A percentile compares a stretch with the other conserved stretches of the same genome.
These are phyloP conservation scores for Aspergillus oerlinghausenensis DNA, from an alignment of 2,329 filamentous ascomycete species.

Conservation along the genomic window DNA sequence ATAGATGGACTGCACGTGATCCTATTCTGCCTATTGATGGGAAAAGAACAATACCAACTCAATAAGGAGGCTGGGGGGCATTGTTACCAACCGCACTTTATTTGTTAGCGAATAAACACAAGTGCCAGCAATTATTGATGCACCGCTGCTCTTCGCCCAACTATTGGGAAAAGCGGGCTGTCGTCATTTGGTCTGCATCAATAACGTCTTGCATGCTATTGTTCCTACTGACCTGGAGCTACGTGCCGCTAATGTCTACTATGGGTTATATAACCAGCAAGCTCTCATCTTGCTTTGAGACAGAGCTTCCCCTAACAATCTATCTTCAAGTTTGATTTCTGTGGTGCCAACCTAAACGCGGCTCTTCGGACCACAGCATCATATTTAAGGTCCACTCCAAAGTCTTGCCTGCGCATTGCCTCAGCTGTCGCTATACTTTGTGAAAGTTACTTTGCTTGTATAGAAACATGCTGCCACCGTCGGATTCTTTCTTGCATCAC, in stretches of 20 bases:
- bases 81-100: constrained; percentile 7
- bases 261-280: not conserved
- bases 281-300: not conserved
- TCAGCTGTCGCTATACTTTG: not conserved
- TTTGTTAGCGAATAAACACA: not conserved
- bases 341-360: not conserved
- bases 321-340: not conserved
- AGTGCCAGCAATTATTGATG: constrained; percentile 3
- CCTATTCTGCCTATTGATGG: constrained; percentile 16
- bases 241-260: not conserved
- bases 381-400: not conserved
- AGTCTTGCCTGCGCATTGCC: not conserved
- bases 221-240: not conserved
- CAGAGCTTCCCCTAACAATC: not conserved
- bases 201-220: constrained; percentile 1
- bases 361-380: not conserved
- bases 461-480: constrained; percentile 23
- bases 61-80: constrained; percentile 5
- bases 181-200: not conserved
- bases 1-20: constrained; percentile 10
- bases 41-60: constrained; percentile 16
- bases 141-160: not conserved
- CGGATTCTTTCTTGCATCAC: constrained; percentile 26
- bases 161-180: not conserved
- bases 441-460: not conserved